phyloP scores from a whole-genome alignment of 192 early-diverging fungal genomes.

The Coemansia sp. region DNA sequence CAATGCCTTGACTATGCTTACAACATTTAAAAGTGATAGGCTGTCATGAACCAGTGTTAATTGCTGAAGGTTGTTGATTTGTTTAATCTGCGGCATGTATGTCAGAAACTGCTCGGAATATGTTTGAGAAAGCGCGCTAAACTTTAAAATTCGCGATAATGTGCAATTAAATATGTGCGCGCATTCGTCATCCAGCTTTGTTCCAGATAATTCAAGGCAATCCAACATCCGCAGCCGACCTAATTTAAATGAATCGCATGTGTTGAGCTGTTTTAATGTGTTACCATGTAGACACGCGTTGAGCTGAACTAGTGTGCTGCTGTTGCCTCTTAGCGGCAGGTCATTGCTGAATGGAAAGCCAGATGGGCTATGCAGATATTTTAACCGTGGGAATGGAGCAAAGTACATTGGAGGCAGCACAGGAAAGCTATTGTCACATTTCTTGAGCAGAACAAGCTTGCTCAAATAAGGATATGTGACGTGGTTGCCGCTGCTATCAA shows the following conservation, averaged over 20 bases:
- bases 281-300: not conserved
- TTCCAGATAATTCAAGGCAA: not conserved
- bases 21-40: not conserved
- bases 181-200: not conserved
- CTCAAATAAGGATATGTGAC: not conserved
- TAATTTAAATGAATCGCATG: not conserved
- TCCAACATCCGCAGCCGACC: not conserved
- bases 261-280: not conserved
- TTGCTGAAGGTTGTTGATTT: not conserved
- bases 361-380: not conserved
- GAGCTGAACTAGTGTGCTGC: not conserved
- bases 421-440: not conserved
- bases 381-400: slow-evolving; percentile 1
- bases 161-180: not conserved
- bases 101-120: not conserved
- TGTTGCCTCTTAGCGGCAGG: slow-evolving; percentile 8
- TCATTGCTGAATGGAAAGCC: slow-evolving; percentile 5
- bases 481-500: not conserved
- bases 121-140: not conserved
- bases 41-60: not conserved
- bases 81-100: not conserved
- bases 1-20: not conserved
- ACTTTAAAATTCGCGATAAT: not conserved
- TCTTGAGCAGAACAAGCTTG: not conserved
- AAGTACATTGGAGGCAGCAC: not conserved